These are phyloP conservation scores for Cladorrhinum samala DNA, from an alignment of 495 filamentous ascomycete genomes.

Conservation along the genomic window DNA sequence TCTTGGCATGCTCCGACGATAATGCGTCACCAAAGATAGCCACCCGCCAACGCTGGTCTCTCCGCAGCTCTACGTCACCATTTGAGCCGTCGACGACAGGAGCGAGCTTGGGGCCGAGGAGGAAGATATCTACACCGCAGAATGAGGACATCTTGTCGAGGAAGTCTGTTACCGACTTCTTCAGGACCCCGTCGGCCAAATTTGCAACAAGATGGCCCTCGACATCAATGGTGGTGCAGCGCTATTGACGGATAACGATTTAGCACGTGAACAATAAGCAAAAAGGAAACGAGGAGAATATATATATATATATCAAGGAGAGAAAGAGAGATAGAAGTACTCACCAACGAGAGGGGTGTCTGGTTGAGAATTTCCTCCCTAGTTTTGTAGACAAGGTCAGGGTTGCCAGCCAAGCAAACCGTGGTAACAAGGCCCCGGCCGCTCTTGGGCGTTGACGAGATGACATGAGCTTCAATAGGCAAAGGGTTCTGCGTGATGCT, in stretches of 20 bases:
- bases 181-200: conserved; percentile 57
- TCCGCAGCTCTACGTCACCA: conserved; percentile 44
- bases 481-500: conserved; percentile 63
- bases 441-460: conserved; percentile 73
- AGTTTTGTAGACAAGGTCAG: conserved; percentile 77
- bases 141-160: conserved; percentile 75
- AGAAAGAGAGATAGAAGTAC: conserved; percentile 21
- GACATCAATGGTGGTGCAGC: conserved; percentile 86
- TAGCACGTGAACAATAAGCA: conserved; percentile 13
- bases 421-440: conserved; percentile 74
- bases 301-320: too few species aligned
- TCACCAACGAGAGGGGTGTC: conserved; percentile 80
- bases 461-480: conserved; percentile 73
- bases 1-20: conserved; percentile 95
- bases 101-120: conserved; percentile 73
- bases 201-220: conserved; percentile 84
- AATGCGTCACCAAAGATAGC: conserved; percentile 94
- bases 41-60: conserved; percentile 78
- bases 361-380: conserved; percentile 79
- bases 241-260: conserved; percentile 45
- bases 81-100: conserved; percentile 58
- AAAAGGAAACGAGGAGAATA: too few species aligned
- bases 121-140: conserved; percentile 93
- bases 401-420: conserved; percentile 79
- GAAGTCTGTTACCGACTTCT: conserved; percentile 65